Evolutionary conservation across 495 filamentous ascomycete genomes (phyloP), one percentile per base, ranked within the genome.

Genomic region (Sphaerosporella brunnea): DNA sequence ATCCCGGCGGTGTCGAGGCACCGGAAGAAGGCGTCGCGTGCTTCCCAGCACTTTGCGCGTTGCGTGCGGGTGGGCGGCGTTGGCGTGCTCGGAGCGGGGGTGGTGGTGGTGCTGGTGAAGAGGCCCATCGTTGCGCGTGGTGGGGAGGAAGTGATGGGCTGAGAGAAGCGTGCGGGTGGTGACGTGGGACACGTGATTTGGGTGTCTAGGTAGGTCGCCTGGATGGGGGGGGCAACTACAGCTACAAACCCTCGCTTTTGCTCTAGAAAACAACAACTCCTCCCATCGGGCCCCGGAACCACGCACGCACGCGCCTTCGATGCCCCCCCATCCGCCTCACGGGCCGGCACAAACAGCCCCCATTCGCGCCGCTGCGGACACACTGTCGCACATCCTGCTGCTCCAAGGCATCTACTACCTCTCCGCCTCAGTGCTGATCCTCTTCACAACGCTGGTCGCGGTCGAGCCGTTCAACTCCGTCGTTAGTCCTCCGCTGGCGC

Each of bases 381-480:
- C n/a, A 4, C 50, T 59, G 35, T 36, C 55, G 8, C 90, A 95
- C 66, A 95, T 99, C 63, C 52, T 81, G 55, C 62, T 81, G 19
- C 73, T 99, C n/a, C 90, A 99, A 61, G 60, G 68, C 23, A 73
- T 80, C 53, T 94, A 84, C 71, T 96, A 96, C 73, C 65, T 66
- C 51, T 69, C 69, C 55, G 82, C 80, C 2, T 69, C 80, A 16
- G 63, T 79, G 4, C 69, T 96, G 47, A 83, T 93, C 50, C 65
- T 93, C 36, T 99, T 99, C 74, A 86, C 84, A 13, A 76, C 78
- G 3, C 69, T 93, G 13, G 82, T 93, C 4, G 79, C 83, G 15
- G 90, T 90, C 2, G 69, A 72, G 9, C 62, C 69, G 1, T 86
- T 95, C 53, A 73, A 64, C 23, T 55, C 80, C 0, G n/a, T 77